Conservation (phyloP, 441 rosid species). For the Breynia disticha region DNA sequence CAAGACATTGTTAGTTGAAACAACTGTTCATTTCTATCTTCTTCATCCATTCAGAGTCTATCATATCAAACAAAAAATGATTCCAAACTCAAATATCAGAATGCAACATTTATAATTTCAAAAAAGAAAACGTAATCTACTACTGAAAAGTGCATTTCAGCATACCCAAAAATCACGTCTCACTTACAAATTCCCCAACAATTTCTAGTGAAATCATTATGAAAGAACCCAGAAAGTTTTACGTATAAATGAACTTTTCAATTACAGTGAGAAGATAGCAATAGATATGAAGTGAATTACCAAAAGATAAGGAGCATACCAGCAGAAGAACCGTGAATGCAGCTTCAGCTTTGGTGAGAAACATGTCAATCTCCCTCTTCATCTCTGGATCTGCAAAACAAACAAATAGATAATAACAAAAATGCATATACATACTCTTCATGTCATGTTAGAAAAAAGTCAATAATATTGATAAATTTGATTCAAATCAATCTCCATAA, state of each 20-base stretch:
- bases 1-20: no score
- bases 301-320: slow-evolving; percentile 37
- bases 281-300: background rate
- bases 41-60: no score
- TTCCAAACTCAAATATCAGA: no score
- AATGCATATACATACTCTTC: background rate
- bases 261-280: background rate
- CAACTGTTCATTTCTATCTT: no score
- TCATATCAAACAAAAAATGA: no score
- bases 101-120: no score
- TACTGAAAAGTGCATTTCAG: no score
- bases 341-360: slow-evolving; percentile 59
- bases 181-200: no score
- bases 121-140: no score
- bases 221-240: background rate
- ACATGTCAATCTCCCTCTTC: slow-evolving; percentile 58
- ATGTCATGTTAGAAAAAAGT: background rate
- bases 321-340: slow-evolving; percentile 50
- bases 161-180: no score
- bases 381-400: slow-evolving; percentile 58
- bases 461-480: background rate
- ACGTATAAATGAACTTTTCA: background rate
- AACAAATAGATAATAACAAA: slow-evolving; percentile 14
- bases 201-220: background rate
- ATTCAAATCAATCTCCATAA: no score